Conservation (phyloP, 164 flowering plant species). For the Berberis vulgaris region DNA sequence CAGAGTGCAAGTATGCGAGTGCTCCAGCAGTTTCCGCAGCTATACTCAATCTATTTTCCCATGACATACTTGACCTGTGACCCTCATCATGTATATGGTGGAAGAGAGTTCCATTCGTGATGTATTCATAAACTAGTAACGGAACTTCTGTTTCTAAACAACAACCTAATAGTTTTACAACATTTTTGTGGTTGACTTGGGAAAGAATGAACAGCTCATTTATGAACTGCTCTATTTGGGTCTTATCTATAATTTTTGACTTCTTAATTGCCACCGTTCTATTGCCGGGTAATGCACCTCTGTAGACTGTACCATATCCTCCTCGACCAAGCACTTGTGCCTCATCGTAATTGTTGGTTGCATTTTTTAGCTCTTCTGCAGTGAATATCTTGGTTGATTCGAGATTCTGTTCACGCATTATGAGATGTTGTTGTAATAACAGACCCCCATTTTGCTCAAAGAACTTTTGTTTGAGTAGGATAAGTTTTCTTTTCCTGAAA, state of each 20-base stretch:
- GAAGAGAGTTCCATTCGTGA: slow-evolving; percentile 2
- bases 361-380: slow-evolving; percentile 3
- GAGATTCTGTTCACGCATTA: background rate
- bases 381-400: slow-evolving; percentile 1
- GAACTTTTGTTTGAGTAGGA: background rate
- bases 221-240: slow-evolving; percentile 3
- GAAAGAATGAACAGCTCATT: slow-evolving; percentile 5
- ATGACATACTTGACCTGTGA: background rate
- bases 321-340: background rate
- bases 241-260: slow-evolving; percentile 6
- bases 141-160: slow-evolving; percentile 8
- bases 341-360: slow-evolving; percentile 3
- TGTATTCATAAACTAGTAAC: slow-evolving; percentile 3
- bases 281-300: background rate
- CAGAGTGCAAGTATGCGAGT: background rate
- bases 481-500: background rate
- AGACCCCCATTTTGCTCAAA: slow-evolving; percentile 8
- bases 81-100: background rate
- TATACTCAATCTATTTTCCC: background rate
- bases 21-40: background rate
- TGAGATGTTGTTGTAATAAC: background rate
- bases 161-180: slow-evolving; percentile 6
- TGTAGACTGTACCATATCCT: slow-evolving; percentile 5
- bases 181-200: slow-evolving; percentile 4
- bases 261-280: slow-evolving; percentile 5